Conservation (phyloP, 208 protist genomes). For the Ichthyophonus hoferi region DNA sequence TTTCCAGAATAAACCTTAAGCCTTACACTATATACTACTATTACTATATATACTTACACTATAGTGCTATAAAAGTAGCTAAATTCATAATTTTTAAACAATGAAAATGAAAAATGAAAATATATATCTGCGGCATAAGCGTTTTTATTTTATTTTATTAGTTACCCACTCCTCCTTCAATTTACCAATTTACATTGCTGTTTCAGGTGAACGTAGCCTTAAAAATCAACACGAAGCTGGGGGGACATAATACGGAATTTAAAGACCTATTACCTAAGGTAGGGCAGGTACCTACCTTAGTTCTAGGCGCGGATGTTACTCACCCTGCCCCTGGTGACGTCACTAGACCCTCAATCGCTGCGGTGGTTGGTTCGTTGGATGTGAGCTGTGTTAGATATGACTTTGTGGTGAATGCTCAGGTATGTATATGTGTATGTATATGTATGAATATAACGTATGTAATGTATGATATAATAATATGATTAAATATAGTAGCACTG, state of each 20-base stretch:
- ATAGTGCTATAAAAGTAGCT: too few relatives aligned
- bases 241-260: neutral
- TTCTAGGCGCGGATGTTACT: neutral
- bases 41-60: too few relatives aligned
- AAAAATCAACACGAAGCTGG: neutral
- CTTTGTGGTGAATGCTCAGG: neutral
- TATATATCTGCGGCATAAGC: too few relatives aligned
- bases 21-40: too few relatives aligned
- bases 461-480: too few relatives aligned
- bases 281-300: neutral
- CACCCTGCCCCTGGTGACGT: neutral
- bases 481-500: too few relatives aligned
- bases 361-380: neutral
- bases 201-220: neutral
- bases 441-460: neutral
- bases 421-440: neutral
- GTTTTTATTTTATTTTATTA: too few relatives aligned
- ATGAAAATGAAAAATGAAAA: too few relatives aligned
- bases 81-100: too few relatives aligned
- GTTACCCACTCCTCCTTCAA: too few relatives aligned
- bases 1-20: too few relatives aligned
- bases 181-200: too few relatives aligned
- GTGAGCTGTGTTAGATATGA: neutral
- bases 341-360: neutral
- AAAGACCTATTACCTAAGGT: neutral